Evolutionary conservation across 129 eudicot genomes (phyloP), one percentile per base, ranked within the genome.

Genomic region (Centella asiatica): DNA sequence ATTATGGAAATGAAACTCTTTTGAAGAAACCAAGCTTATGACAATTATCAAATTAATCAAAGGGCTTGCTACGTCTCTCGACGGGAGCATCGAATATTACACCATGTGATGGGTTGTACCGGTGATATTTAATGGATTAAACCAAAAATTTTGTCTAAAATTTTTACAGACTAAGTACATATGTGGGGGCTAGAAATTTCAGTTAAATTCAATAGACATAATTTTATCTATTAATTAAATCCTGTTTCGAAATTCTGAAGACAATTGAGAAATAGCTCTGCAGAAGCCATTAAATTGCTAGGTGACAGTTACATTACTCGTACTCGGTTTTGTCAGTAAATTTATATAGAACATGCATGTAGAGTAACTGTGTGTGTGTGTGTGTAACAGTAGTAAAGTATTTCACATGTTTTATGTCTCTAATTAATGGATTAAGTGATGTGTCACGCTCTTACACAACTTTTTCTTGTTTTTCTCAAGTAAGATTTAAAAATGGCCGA

Each of bases 351-450:
- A 44, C 17, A 14, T 1, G 17, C 20, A 18, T 15, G n/a, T 28
- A 6, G 19, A 18, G 36, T 55, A 28, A 7, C 1, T 15, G 9
- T 18, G 7, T 2, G 12, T 55, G 33, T 9, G 47, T 27, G 28
- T 11, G 17, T 19, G 22, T 14, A 31, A 9, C 13, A 29, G 56
- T 39, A 26, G 8, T 52, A 33, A 52, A 6, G 34, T 31, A 12
- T 45, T 18, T 62, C 67, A 29, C 56, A 48, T 63, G 53, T 63
- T 25, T 29, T 63, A 44, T 29, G 56, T 48, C 54, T 45, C 44
- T 26, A 63, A 63, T 63, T 46, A 17, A 45, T 46, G 31, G 53
- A 20, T 46, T 45, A 44, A 63, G 57, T 32, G 54, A 44, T 26
- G 18, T 62, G 54, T n/a, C 26, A 42, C 47, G 0, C 17, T 11